These are phyloP conservation scores for Ormosia semicastrata DNA, from an alignment of 306 rosid species.

Conservation along the genomic window DNA sequence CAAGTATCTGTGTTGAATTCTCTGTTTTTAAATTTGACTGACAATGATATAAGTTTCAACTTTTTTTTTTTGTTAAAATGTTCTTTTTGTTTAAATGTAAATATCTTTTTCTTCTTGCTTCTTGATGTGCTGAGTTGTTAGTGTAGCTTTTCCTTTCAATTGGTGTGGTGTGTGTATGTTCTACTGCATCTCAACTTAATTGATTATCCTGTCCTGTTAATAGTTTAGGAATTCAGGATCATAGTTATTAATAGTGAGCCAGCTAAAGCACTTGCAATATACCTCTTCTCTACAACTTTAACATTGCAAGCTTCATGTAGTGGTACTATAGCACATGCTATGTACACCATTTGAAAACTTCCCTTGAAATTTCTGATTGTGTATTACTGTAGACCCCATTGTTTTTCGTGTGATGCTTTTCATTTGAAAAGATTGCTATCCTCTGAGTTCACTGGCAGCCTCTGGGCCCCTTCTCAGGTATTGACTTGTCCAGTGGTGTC, in stretches of 20 bases:
- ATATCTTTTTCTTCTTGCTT: not conserved
- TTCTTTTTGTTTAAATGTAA: not conserved
- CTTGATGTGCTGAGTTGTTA: not conserved
- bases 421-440: not conserved
- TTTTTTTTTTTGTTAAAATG: not conserved
- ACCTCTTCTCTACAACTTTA: slow-evolving; percentile 9
- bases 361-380: not conserved
- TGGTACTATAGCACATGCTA: not conserved
- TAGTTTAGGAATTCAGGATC: not conserved
- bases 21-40: not conserved
- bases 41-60: not conserved
- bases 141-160: not conserved
- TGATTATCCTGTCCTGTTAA: not conserved
- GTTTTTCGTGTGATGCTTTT: not conserved
- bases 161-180: not conserved
- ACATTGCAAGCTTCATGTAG: not conserved
- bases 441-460: not conserved
- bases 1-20: not conserved
- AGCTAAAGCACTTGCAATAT: not conserved
- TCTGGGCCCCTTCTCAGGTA: not conserved
- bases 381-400: not conserved
- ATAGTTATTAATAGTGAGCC: not conserved
- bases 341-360: not conserved
- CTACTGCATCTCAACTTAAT: not conserved
- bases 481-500: not conserved